phyloP scores from a whole-genome alignment of 2,329 filamentous ascomycete species.

The Colletotrichum shisoi region DNA sequence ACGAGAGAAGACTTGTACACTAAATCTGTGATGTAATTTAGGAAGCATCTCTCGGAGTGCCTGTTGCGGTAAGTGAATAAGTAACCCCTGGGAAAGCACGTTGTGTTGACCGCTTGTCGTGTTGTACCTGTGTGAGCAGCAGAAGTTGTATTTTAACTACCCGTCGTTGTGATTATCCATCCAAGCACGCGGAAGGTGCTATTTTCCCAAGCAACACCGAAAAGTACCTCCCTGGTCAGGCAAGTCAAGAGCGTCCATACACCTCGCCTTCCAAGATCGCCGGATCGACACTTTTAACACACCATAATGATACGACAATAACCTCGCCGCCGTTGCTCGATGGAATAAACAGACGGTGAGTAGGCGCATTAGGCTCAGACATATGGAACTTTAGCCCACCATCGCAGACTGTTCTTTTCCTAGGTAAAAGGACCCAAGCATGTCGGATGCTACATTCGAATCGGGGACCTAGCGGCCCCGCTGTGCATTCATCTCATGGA shows the following conservation, averaged over 20 bases:
- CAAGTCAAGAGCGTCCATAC: neutral
- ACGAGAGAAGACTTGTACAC: too few species aligned
- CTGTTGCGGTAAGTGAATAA: neutral
- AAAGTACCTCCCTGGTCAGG: neutral
- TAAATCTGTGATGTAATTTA: accelerated
- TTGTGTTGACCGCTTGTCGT: neutral
- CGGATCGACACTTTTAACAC: too few species aligned
- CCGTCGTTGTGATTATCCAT: neutral
- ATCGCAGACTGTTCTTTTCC: too few species aligned
- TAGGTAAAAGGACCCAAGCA: too few species aligned
- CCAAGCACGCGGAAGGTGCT: neutral
- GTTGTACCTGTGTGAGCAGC: neutral
- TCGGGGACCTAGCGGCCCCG: neutral
- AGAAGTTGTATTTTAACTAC: neutral
- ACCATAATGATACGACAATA: too few species aligned
- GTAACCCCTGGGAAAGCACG: neutral
- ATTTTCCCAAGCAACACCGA: neutral
- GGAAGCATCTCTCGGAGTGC: neutral
- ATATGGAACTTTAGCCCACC: too few species aligned
- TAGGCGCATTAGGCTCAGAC: too few species aligned
- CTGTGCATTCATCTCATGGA: neutral
- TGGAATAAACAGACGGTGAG: neutral
- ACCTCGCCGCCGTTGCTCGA: neutral
- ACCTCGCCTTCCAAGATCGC: neutral
- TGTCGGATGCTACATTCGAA: neutral